These are phyloP conservation scores for Thraustotheca clavata DNA, from an alignment of 352 stramenopile species.

Conservation along the genomic window DNA sequence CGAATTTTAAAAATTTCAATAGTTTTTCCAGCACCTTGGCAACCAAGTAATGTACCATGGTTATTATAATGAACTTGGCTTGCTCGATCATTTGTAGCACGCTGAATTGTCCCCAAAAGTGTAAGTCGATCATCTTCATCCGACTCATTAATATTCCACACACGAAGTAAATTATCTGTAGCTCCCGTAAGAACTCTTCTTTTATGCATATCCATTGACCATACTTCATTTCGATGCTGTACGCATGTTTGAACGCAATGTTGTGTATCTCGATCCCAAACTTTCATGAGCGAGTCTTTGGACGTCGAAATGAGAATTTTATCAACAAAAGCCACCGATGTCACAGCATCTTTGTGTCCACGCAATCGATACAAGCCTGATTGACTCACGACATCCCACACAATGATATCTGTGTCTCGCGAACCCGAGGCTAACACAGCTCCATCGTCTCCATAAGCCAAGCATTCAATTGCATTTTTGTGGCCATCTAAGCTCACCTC, in stretches of 20 bases:
- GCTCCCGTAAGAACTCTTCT: slow-evolving; percentile 66
- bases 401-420: slow-evolving; percentile 88
- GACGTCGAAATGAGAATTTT: slow-evolving; percentile 74
- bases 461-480: slow-evolving; percentile 59
- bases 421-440: slow-evolving; percentile 76
- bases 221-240: slow-evolving; percentile 89
- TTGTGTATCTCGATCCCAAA: slow-evolving; percentile 92
- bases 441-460: slow-evolving; percentile 71
- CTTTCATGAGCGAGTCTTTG: slow-evolving; percentile 92
- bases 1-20: slow-evolving; percentile 88
- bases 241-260: slow-evolving; percentile 92
- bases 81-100: slow-evolving; percentile 67
- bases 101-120: slow-evolving; percentile 60
- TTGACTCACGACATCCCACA: slow-evolving; percentile 91
- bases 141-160: slow-evolving; percentile 41
- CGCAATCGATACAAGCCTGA: slow-evolving; percentile 84
- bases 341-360: slow-evolving; percentile 91
- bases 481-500: slow-evolving; percentile 87
- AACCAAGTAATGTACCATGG: slow-evolving; percentile 53
- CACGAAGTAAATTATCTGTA: slow-evolving; percentile 76
- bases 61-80: slow-evolving; percentile 51
- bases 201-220: slow-evolving; percentile 75
- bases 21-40: slow-evolving; percentile 79
- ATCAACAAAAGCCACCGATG: slow-evolving; percentile 77
- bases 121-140: slow-evolving; percentile 35